Evolutionary conservation across 2,329 filamentous ascomycete species (phyloP).

Genomic region (Paracoccidioides brasiliensis): DNA sequence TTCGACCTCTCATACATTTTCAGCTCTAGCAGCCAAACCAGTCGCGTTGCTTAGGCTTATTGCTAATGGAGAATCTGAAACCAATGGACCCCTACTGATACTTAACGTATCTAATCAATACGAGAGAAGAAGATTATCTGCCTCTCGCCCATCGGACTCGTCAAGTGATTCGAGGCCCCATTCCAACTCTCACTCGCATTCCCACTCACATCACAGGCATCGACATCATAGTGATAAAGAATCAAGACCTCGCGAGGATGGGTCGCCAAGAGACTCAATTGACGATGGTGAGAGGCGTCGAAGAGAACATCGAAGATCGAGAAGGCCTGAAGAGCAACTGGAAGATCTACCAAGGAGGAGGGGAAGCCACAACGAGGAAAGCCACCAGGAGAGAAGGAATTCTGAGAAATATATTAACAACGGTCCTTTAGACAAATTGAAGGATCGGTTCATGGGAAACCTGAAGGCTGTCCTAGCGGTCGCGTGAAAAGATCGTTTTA

Average conservation of each 20-base stretch:
- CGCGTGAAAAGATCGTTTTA: background rate
- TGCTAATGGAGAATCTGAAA: conserved; percentile 29
- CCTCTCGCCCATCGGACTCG: conserved; percentile 19
- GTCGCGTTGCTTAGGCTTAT: conserved; percentile 19
- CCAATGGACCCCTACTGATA: conserved; percentile 26
- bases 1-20: conserved; percentile 18
- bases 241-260: conserved; percentile 1
- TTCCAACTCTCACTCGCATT: conserved; percentile 12
- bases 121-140: conserved; percentile 10
- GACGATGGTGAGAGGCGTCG: background rate
- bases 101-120: conserved; percentile 21
- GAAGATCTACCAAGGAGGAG: conserved; percentile 2
- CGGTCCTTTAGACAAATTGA: conserved; percentile 5
- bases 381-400: conserved; percentile 3
- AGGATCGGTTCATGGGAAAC: conserved; percentile 7
- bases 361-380: conserved; percentile 6
- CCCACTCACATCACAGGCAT: conserved; percentile 17
- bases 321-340: conserved; percentile 1
- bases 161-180: conserved; percentile 20
- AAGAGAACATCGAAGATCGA: conserved; percentile 5
- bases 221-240: conserved; percentile 8
- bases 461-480: conserved; percentile 8
- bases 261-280: background rate
- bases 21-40: conserved; percentile 12
- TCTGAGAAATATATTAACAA: conserved; percentile 4